Evolutionary conservation across 192 early-diverging fungal genomes (phyloP).

Genomic region (Backusella sp.): DNA sequence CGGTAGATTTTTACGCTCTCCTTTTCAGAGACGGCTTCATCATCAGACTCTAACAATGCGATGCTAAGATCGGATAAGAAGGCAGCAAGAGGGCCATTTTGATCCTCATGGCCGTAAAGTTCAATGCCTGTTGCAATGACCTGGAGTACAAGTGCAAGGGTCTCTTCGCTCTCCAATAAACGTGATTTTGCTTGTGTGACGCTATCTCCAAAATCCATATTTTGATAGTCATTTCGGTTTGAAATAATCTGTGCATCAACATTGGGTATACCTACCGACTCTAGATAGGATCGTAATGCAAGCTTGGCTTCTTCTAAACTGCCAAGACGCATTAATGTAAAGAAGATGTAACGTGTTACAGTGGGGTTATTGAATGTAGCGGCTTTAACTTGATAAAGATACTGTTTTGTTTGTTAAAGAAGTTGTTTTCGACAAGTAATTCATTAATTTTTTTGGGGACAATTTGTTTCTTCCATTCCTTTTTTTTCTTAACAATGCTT

Average conservation of each 20-base stretch:
- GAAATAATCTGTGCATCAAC: constrained; percentile 1
- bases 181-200: neutral
- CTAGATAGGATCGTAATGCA: constrained; percentile 59
- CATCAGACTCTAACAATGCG: neutral
- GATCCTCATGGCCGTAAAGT: neutral
- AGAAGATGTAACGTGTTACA: constrained; percentile 59
- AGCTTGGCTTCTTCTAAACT: constrained; percentile 69
- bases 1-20: neutral
- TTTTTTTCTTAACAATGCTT: neutral
- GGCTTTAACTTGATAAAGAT: neutral
- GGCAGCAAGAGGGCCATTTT: neutral
- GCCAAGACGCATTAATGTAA: constrained; percentile 52
- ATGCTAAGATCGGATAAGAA: neutral
- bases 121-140: neutral
- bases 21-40: neutral
- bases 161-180: neutral
- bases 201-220: neutral
- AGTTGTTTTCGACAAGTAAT: neutral
- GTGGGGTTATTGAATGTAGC: constrained; percentile 71
- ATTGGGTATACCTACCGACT: constrained; percentile 43
- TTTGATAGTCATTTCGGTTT: neutral
- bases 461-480: no score
- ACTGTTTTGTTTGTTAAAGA: neutral
- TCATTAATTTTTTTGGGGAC: neutral
- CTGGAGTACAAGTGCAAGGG: neutral